phyloP scores from a whole-genome alignment of 768 basidiomycete species.

The Suillus tomentosus region DNA sequence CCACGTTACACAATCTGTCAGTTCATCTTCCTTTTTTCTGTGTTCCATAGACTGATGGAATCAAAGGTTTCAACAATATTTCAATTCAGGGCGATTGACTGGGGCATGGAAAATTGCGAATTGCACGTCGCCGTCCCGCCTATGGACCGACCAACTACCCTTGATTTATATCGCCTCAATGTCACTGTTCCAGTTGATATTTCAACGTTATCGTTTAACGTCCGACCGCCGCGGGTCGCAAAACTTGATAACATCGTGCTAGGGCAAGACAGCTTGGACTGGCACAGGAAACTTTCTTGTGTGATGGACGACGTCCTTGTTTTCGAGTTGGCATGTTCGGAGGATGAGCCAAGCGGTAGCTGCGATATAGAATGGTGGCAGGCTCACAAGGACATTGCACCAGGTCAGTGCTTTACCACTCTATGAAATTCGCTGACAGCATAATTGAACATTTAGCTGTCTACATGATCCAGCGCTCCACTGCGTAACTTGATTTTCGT shows the following conservation, averaged over 20 bases:
- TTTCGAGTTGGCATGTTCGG: neutral
- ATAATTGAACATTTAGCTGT: neutral
- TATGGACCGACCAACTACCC: neutral
- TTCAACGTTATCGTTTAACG: neutral
- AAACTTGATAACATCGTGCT: neutral
- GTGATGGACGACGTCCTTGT: slow-evolving; percentile 5
- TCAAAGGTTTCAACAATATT: slow-evolving; percentile 1
- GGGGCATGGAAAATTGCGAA: slow-evolving; percentile 2
- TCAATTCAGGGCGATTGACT: slow-evolving; percentile 4
- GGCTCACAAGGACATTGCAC: neutral
- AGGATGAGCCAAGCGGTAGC: neutral
- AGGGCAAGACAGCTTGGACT: neutral
- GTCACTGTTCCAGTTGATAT: neutral
- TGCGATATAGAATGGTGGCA: slow-evolving; percentile 5
- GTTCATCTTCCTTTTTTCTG: neutral
- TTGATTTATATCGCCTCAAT: neutral
- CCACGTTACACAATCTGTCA: neutral
- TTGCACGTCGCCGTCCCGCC: neutral
- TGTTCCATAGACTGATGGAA: neutral
- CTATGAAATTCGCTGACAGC: neutral
- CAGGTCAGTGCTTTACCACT: neutral
- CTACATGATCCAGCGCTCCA: neutral
- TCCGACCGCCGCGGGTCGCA: neutral
- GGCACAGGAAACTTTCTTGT: slow-evolving; percentile 6
- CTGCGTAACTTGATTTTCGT: neutral